Conservation (phyloP, 1,284 basidiomycete species). For the Boletus albobrunnescens region DNA sequence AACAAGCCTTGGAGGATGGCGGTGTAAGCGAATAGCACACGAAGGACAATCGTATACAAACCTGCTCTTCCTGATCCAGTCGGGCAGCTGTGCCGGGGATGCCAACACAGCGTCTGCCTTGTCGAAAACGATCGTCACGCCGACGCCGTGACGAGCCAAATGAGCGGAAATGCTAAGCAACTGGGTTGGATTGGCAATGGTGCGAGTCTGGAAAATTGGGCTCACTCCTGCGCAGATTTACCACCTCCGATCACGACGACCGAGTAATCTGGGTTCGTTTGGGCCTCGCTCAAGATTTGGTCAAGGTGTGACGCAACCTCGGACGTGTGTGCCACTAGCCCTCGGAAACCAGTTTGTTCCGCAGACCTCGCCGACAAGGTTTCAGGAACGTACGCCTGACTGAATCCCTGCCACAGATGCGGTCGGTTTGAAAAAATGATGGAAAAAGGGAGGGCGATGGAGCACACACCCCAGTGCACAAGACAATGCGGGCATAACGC, state of each 20-base stretch:
- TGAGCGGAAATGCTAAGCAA: conserved; percentile 44
- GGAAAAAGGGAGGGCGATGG: no score
- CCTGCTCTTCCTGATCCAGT: conserved; percentile 54
- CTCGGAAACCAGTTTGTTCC: conserved; percentile 37
- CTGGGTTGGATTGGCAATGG: neutral
- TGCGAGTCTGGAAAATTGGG: neutral
- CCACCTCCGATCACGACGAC: conserved; percentile 54
- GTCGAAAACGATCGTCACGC: conserved; percentile 49
- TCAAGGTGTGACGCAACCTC: conserved; percentile 41
- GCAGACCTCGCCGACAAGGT: conserved; percentile 36
- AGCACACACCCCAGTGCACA: conserved; percentile 58
- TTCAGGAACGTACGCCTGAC: conserved; percentile 42
- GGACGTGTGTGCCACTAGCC: conserved; percentile 50
- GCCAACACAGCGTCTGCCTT: conserved; percentile 46
- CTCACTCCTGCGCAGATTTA: conserved; percentile 53
- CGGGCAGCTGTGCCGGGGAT: conserved; percentile 40
- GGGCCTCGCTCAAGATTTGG: conserved; percentile 35
- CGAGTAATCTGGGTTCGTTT: conserved; percentile 16
- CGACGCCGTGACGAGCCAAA: conserved; percentile 42
- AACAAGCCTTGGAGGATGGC: conserved; percentile 33
- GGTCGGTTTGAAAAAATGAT: no score
- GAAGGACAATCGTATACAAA: conserved; percentile 18
- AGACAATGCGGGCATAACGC: conserved; percentile 44
- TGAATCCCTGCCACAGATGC: conserved; percentile 60
- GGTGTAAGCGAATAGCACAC: neutral